A percentile compares a stretch with the other conserved stretches of the same genome.
Conservation (phyloP, 2,329 filamentous ascomycete species). For the Colletotrichum sp. region DNA sequence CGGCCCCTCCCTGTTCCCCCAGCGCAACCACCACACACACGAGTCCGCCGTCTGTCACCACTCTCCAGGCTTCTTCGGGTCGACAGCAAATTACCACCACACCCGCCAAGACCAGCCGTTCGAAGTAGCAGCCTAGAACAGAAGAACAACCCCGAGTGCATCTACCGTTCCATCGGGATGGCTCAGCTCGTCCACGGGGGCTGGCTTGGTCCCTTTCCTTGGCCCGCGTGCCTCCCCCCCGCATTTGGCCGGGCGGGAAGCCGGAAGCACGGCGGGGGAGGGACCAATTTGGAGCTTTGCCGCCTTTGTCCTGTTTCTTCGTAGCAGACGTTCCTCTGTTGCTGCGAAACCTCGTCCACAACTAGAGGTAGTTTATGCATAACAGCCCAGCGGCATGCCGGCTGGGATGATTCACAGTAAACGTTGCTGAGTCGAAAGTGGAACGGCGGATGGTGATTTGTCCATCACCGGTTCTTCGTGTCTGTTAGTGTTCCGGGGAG, state of each 20-base stretch:
- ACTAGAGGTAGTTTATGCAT: not conserved
- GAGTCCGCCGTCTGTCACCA: not conserved
- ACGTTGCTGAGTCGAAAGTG: not conserved
- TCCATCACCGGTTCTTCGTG: not conserved
- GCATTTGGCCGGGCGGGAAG: not conserved
- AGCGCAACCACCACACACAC: not conserved
- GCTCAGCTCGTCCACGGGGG: not conserved
- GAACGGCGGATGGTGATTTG: not conserved
- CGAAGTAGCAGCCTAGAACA: not conserved
- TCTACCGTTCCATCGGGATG: not conserved
- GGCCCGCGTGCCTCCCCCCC: not conserved
- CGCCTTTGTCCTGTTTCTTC: not conserved
- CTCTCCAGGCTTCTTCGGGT: not conserved
- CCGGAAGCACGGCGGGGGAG: constrained; percentile 6
- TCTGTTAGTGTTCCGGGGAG: not conserved
- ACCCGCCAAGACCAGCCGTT: not conserved
- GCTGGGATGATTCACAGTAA: not conserved
- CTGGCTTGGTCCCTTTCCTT: not conserved
- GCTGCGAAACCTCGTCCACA: not conserved
- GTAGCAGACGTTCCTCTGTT: not conserved
- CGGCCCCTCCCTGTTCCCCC: constrained; percentile 12
- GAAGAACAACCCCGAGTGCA: not conserved
- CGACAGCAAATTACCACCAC: not conserved
- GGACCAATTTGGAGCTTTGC: not conserved
- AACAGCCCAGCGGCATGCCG: not conserved